A percentile compares a stretch with the other conserved stretches of the same genome.
Conservation (phyloP, 768 basidiomycete species). For the Russula emetica region DNA sequence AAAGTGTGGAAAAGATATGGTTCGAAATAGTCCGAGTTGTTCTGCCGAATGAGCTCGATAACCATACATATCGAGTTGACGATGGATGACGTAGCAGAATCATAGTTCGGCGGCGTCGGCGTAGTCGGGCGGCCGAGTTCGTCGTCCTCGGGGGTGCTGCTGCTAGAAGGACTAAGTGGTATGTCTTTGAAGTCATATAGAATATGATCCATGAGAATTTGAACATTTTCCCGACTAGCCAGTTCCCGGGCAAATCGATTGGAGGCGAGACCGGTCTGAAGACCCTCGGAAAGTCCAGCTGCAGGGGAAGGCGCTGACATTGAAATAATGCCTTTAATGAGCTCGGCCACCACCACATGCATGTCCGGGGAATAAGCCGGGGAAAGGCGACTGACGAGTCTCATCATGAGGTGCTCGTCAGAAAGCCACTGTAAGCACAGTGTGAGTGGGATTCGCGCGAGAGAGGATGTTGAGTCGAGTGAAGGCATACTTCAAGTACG, state of each 20-base stretch:
- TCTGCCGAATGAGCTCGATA: slow-evolving; percentile 92
- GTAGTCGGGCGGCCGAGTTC: slow-evolving; percentile 23
- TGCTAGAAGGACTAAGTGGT: neutral
- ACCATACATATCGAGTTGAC: slow-evolving; percentile 83
- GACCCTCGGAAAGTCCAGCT: slow-evolving; percentile 63
- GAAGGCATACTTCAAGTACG: slow-evolving; percentile 76
- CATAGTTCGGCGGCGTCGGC: slow-evolving; percentile 43
- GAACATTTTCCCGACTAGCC: slow-evolving; percentile 65
- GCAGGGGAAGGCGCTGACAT: slow-evolving; percentile 87
- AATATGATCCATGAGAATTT: slow-evolving; percentile 70
- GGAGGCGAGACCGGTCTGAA: slow-evolving; percentile 67
- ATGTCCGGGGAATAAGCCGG: slow-evolving; percentile 69
- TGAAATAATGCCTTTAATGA: slow-evolving; percentile 91
- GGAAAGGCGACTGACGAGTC: slow-evolving; percentile 77
- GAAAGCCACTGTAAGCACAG: slow-evolving; percentile 72
- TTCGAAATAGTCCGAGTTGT: slow-evolving; percentile 98
- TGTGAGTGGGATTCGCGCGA: slow-evolving; percentile 34
- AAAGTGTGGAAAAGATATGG: slow-evolving; percentile 94
- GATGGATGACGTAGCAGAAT: slow-evolving; percentile 69
- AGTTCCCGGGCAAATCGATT: slow-evolving; percentile 89
- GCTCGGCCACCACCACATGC: slow-evolving; percentile 83
- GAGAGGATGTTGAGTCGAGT: slow-evolving; percentile 33
- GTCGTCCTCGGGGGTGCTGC: slow-evolving; percentile 26
- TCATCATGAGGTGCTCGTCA: slow-evolving; percentile 73
- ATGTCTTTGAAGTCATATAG: slow-evolving; percentile 53